Conservation (phyloP, 164 flowering plant species). For the Amborella trichopoda region DNA sequence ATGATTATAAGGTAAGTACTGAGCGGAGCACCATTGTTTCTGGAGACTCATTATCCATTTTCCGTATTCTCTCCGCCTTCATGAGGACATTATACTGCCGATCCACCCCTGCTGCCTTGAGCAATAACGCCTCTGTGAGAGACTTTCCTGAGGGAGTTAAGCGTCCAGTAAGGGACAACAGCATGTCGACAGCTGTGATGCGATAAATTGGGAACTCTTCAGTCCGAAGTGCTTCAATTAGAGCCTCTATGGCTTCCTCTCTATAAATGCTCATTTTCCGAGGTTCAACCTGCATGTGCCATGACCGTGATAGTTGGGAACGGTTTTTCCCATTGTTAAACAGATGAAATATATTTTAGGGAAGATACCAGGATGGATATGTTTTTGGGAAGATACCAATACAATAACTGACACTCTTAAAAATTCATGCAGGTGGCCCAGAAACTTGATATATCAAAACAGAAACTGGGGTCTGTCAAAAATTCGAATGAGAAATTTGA, state of each 20-base stretch:
- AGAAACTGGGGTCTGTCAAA: no score
- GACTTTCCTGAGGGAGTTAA: slow-evolving; percentile 36
- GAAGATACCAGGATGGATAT: no score
- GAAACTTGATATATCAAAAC: no score
- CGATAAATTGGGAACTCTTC: slow-evolving; percentile 50
- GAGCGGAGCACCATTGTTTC: slow-evolving; percentile 28
- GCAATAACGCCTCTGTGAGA: slow-evolving; percentile 51
- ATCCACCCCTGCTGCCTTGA: slow-evolving; percentile 52
- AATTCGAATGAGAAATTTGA: no score
- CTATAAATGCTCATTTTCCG: slow-evolving; percentile 76
- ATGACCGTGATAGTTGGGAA: no score
- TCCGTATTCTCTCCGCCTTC: slow-evolving; percentile 25
- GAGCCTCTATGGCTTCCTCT: slow-evolving; percentile 61
- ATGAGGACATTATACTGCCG: slow-evolving; percentile 37
- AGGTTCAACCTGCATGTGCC: slow-evolving; percentile 66
- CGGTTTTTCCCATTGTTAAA: no score
- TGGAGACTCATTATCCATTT: slow-evolving; percentile 22
- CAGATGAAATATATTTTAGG: no score
- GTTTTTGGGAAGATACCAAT: no score
- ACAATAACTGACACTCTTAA: no score
- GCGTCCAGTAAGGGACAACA: slow-evolving; percentile 44
- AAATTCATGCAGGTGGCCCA: no score
- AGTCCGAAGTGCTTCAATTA: slow-evolving; percentile 47
- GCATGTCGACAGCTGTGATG: slow-evolving; percentile 39
- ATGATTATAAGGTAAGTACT: slow-evolving; percentile 1